phyloP scores from a whole-genome alignment of 176 grass and related monocot species.

The Cenchrus americanus region DNA sequence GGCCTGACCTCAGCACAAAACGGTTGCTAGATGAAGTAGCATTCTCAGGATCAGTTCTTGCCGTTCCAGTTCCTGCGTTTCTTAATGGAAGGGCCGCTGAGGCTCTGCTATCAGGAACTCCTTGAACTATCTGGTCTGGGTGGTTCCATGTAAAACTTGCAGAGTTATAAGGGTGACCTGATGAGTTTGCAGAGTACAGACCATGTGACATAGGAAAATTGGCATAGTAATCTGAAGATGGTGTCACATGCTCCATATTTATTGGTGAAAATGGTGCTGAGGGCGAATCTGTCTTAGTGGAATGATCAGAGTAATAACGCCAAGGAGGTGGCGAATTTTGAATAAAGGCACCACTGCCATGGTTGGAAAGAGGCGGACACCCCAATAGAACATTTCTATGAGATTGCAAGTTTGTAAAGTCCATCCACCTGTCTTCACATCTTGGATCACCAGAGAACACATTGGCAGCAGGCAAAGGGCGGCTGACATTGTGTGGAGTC shows the following conservation, averaged over 20 bases:
- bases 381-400: slow-evolving; percentile 32
- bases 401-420: slow-evolving; percentile 16
- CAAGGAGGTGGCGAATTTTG: slow-evolving; percentile 26
- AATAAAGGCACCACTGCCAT: slow-evolving; percentile 35
- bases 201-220: slow-evolving; percentile 41
- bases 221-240: slow-evolving; percentile 40
- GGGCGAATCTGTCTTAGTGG: slow-evolving; percentile 7
- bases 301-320: slow-evolving; percentile 40
- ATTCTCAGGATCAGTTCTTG: slow-evolving; percentile 31
- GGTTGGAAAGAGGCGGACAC: slow-evolving; percentile 37
- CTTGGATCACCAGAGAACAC: slow-evolving; percentile 40
- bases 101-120: slow-evolving; percentile 19
- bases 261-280: slow-evolving; percentile 31
- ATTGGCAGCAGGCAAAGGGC: slow-evolving; percentile 25
- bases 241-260: slow-evolving; percentile 13
- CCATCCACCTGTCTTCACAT: slow-evolving; percentile 24
- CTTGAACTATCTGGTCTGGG: slow-evolving; percentile 32
- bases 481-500: slow-evolving; percentile 19
- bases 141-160: slow-evolving; percentile 14
- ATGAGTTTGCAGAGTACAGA: slow-evolving; percentile 40
- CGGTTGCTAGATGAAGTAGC: slow-evolving; percentile 37
- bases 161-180: slow-evolving; percentile 21
- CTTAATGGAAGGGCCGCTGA: slow-evolving; percentile 22
- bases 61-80: slow-evolving; percentile 21
- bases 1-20: slow-evolving; percentile 41